phyloP scores from a whole-genome alignment of 495 filamentous ascomycete genomes.

The Ascodesmis nigricans region DNA sequence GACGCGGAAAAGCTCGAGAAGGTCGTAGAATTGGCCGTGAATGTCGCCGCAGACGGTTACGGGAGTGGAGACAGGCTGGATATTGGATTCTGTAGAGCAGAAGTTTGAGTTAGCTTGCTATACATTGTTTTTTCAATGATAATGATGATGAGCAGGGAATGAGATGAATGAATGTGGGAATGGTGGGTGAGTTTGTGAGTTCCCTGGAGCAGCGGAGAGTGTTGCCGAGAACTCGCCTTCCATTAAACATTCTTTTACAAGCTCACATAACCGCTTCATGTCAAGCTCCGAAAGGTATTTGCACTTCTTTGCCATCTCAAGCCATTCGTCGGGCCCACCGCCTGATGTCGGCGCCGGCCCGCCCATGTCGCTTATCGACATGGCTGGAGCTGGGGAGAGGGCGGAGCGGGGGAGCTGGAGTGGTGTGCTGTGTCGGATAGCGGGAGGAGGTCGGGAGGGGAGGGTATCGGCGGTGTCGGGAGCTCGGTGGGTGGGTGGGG shows the following conservation, averaged over 20 bases:
- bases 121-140: constrained; percentile 4
- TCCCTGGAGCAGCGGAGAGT: no score
- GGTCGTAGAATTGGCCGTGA: constrained; percentile 96
- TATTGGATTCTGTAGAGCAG: constrained; percentile 59
- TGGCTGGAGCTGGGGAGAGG: no score
- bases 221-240: constrained; percentile 38
- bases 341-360: constrained; percentile 76
- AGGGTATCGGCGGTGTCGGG: constrained; percentile 6
- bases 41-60: constrained; percentile 97
- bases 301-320: constrained; percentile 84
- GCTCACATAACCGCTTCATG: constrained; percentile 98
- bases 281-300: constrained; percentile 84
- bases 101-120: constrained; percentile 5
- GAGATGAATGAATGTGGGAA: no score
- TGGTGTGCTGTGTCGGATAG: constrained; percentile 1
- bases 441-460: constrained; percentile 6
- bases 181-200: no score
- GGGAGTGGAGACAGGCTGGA: constrained; percentile 87
- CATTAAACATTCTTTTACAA: constrained; percentile 95
- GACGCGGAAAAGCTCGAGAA: constrained; percentile 88
- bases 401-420: constrained; percentile 1
- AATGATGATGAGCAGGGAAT: no score
- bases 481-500: not conserved
- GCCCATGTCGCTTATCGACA: constrained; percentile 37
- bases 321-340: constrained; percentile 87